phyloP scores from a whole-genome alignment of 208 protist species.

The Angomonas ambiguus region DNA sequence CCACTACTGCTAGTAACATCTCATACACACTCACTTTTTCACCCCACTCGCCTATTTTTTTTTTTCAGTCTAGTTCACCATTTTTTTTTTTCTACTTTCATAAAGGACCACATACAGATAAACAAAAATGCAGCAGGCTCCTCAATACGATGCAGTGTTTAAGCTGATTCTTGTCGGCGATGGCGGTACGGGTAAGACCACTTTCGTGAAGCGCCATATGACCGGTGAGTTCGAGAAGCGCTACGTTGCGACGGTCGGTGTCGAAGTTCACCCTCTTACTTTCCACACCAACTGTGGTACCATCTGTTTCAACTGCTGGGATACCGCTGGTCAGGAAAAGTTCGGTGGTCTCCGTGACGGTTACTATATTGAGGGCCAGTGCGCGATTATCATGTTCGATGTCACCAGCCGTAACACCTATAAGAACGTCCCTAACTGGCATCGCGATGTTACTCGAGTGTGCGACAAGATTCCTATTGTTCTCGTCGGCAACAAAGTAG shows the following conservation, averaged over 20 bases:
- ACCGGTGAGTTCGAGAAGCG: constrained; percentile 99
- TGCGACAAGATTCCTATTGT: constrained; percentile 99
- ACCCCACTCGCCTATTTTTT: not conserved
- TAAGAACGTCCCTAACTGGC: constrained; percentile 99
- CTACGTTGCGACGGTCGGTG: constrained; percentile 96
- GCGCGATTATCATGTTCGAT: constrained; percentile 99
- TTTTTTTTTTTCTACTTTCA: constrained; percentile 9
- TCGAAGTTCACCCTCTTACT: constrained; percentile 97
- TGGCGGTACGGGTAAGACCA: constrained; percentile 99
- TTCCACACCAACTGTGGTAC: constrained; percentile 99
- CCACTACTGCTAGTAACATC: too few species aligned
- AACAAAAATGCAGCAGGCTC: constrained; percentile 25
- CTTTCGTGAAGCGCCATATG: constrained; percentile 99
- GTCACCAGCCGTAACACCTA: constrained; percentile 99
- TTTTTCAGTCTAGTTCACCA: constrained; percentile 9
- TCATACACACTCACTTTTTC: too few species aligned
- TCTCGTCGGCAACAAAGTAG: constrained; percentile 99
- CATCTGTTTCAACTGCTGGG: constrained; percentile 99
- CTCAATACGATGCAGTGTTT: constrained; percentile 86
- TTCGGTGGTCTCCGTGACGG: constrained; percentile 99
- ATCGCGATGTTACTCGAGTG: constrained; percentile 98
- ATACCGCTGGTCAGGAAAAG: constrained; percentile 99
- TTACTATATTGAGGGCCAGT: constrained; percentile 99
- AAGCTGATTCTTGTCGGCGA: constrained; percentile 99
- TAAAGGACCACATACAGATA: constrained; percentile 1